These are phyloP conservation scores for Fraxinus latifolia DNA, from an alignment of 305 asterid genomes.

Conservation along the genomic window DNA sequence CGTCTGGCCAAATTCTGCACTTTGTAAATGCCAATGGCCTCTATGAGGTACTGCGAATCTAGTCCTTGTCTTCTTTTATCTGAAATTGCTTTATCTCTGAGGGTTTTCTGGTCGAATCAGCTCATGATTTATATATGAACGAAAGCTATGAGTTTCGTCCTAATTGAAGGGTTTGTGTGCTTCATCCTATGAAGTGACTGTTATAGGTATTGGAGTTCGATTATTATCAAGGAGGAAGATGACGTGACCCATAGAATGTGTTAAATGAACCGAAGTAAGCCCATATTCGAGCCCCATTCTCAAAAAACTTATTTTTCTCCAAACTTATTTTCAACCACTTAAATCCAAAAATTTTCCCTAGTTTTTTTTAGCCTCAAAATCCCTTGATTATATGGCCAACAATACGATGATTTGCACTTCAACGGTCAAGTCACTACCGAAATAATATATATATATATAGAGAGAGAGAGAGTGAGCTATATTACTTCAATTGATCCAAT, in stretches of 20 bases:
- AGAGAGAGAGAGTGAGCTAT: too few species aligned
- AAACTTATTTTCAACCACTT: too few species aligned
- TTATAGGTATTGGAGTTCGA: neutral
- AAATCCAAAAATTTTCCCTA: too few species aligned
- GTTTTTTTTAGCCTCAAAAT: too few species aligned
- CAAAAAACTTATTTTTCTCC: too few species aligned
- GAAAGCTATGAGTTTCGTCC: neutral
- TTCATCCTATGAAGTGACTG: neutral
- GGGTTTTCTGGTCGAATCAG: neutral
- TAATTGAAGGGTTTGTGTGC: neutral
- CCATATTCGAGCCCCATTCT: neutral
- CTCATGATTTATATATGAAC: neutral
- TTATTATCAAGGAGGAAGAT: neutral
- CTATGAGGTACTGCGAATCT: slow-evolving; percentile 45
- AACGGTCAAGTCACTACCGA: too few species aligned
- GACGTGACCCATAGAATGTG: neutral
- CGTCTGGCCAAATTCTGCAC: slow-evolving; percentile 50
- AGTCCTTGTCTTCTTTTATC: neutral
- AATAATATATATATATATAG: too few species aligned
- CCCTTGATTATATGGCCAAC: too few species aligned
- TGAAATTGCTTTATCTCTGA: neutral
- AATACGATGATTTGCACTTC: too few species aligned
- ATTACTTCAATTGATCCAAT: too few species aligned
- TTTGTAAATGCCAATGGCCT: slow-evolving; percentile 39
- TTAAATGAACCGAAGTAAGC: neutral